phyloP scores from a whole-genome alignment of 768 basidiomycete genomes.

The Boletus rex-veris region DNA sequence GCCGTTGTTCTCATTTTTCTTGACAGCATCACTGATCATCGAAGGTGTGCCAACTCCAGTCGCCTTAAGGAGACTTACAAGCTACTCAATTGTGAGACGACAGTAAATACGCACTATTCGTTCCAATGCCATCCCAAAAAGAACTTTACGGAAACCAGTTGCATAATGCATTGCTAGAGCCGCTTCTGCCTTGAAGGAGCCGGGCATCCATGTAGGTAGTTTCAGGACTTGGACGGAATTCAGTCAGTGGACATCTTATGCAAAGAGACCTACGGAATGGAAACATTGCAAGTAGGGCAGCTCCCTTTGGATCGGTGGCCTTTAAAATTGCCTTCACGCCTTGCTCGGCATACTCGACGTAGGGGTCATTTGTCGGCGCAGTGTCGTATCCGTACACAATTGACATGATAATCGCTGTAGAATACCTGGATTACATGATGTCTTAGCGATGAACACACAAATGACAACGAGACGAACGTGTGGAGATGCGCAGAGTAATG shows the following conservation, averaged over 20 bases:
- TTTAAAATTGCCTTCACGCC: constrained; percentile 17
- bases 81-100: neutral
- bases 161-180: constrained; percentile 10
- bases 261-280: constrained; percentile 24
- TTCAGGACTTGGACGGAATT: constrained; percentile 16
- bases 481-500: constrained; percentile 24
- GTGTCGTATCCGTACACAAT: constrained; percentile 27
- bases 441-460: neutral
- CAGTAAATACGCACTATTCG: constrained; percentile 14
- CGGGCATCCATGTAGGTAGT: constrained; percentile 27
- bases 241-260: neutral
- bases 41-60: constrained; percentile 16
- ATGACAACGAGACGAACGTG: constrained; percentile 16
- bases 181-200: constrained; percentile 22
- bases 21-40: constrained; percentile 20
- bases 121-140: constrained; percentile 24
- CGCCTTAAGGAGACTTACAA: constrained; percentile 9
- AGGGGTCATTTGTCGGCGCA: constrained; percentile 18
- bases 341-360: constrained; percentile 17
- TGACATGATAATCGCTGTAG: constrained; percentile 26
- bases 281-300: constrained; percentile 22
- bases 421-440: constrained; percentile 17
- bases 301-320: constrained; percentile 15
- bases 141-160: constrained; percentile 16
- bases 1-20: constrained; percentile 17